Evolutionary conservation across 345 rosid species (phyloP).

Genomic region (Ceriops decandra): DNA sequence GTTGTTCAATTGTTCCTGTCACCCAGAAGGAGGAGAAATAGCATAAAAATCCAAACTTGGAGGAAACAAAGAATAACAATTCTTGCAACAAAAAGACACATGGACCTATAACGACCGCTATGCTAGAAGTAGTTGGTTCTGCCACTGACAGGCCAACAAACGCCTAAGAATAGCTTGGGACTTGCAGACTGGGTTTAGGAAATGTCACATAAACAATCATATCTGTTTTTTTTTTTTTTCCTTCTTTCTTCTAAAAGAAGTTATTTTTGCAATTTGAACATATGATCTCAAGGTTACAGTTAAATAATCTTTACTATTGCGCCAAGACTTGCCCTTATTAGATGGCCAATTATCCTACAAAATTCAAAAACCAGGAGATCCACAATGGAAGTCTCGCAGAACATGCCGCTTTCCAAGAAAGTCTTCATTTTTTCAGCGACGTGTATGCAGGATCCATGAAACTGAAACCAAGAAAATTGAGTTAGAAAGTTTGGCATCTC

Average conservation of each 20-base stretch:
- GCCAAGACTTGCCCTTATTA: conserved; percentile 16
- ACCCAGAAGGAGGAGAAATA: conserved; percentile 7
- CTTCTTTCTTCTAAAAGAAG: too few relatives aligned
- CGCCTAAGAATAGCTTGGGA: conserved; percentile 73
- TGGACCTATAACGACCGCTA: conserved; percentile 70
- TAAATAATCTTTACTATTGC: too few relatives aligned
- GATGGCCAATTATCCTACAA: conserved; percentile 65
- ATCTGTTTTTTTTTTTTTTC: too few relatives aligned
- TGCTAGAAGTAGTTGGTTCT: conserved; percentile 65
- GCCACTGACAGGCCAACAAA: conserved; percentile 80
- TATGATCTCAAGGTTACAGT: too few relatives aligned
- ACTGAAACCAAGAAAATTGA: conserved; percentile 59
- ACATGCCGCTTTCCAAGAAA: too few relatives aligned
- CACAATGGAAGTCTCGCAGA: too few relatives aligned
- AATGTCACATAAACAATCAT: too few relatives aligned
- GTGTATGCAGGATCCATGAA: neutral
- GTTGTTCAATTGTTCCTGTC: conserved; percentile 81
- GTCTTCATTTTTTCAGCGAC: too few relatives aligned
- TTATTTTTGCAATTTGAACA: too few relatives aligned
- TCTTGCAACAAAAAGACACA: neutral
- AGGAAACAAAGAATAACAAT: neutral
- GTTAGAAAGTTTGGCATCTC: conserved; percentile 49
- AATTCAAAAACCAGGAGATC: too few relatives aligned
- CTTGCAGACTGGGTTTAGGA: too few relatives aligned
- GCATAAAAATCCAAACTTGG: neutral